Conservation (phyloP, 1,284 basidiomycete genomes). For the Rhizopogon parksii region DNA sequence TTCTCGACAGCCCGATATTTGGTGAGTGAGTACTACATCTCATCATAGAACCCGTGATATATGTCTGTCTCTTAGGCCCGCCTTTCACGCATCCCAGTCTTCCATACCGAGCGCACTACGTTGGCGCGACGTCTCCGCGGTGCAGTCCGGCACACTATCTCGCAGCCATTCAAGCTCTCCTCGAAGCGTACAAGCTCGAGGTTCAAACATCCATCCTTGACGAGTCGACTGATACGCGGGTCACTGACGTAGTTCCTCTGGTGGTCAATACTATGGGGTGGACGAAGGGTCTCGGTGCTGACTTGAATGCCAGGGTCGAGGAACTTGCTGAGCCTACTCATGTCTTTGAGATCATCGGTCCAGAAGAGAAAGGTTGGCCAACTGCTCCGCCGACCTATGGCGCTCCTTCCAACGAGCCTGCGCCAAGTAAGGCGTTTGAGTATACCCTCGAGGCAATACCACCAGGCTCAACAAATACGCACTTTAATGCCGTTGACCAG, state of each 20-base stretch:
- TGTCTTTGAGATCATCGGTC: conserved; percentile 19
- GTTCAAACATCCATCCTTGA: conserved; percentile 38
- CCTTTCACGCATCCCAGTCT: conserved; percentile 75
- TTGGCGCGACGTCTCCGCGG: conserved; percentile 76
- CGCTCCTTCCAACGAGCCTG: conserved; percentile 5
- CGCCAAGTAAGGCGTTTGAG: conserved; percentile 1
- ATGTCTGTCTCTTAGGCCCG: conserved; percentile 49
- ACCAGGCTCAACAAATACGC: conserved; percentile 26
- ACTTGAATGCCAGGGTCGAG: conserved; percentile 70
- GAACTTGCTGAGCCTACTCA: conserved; percentile 49
- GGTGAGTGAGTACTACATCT: conserved; percentile 39
- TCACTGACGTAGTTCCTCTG: conserved; percentile 65
- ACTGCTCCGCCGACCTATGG: conserved; percentile 25
- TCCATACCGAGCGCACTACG: conserved; percentile 74
- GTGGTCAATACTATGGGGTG: conserved; percentile 97
- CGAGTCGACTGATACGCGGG: conserved; percentile 31
- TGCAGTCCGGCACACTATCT: conserved; percentile 79
- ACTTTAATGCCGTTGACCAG: conserved; percentile 68
- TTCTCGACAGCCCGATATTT: conserved; percentile 63
- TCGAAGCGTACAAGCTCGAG: conserved; percentile 69
- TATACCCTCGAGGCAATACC: conserved; percentile 17
- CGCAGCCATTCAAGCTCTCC: conserved; percentile 57
- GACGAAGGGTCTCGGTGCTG: conserved; percentile 89
- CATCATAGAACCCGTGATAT: background rate
- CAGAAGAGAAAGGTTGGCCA: conserved; percentile 19